Conservation (phyloP, 164 flowering plant species). For the Umbilicus rupestris region DNA sequence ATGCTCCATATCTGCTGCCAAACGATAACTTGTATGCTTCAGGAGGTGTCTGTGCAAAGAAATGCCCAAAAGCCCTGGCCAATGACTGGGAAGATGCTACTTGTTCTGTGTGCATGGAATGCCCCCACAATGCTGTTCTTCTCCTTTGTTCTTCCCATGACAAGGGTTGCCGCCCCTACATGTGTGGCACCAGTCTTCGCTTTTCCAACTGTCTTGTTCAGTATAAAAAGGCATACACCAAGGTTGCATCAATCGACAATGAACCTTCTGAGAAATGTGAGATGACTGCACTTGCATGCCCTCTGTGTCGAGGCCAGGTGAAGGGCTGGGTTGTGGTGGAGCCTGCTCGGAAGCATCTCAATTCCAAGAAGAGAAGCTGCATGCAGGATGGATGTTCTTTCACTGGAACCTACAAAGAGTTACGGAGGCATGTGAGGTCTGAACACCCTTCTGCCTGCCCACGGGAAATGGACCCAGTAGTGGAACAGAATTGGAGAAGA, state of each 20-base stretch:
- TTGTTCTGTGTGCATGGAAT: constrained; percentile 30
- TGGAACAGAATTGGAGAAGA: constrained; percentile 4
- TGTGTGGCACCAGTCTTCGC: constrained; percentile 23
- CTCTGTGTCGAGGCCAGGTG: constrained; percentile 26
- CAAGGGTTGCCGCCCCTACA: constrained; percentile 25
- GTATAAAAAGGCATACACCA: background rate
- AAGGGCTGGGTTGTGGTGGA: constrained; percentile 16
- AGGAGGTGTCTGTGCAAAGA: constrained; percentile 9
- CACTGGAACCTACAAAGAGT: constrained; percentile 7
- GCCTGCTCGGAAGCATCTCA: constrained; percentile 22
- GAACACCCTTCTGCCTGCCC: constrained; percentile 6
- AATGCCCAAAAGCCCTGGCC: constrained; percentile 16
- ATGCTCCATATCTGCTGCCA: constrained; percentile 43
- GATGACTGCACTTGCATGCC: constrained; percentile 16
- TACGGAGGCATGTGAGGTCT: constrained; percentile 11
- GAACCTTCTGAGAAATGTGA: background rate
- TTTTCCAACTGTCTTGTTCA: constrained; percentile 9
- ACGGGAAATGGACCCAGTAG: background rate
- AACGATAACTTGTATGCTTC: constrained; percentile 14
- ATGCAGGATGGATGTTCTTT: constrained; percentile 17
- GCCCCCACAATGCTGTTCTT: constrained; percentile 34
- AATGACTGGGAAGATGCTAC: constrained; percentile 28
- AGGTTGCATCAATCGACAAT: background rate
- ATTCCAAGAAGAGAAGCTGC: constrained; percentile 24
- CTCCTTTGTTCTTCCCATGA: constrained; percentile 21